Evolutionary conservation across 768 basidiomycete species (phyloP), one percentile per base, ranked within the genome.

Genomic region (Polyporus arcularius): DNA sequence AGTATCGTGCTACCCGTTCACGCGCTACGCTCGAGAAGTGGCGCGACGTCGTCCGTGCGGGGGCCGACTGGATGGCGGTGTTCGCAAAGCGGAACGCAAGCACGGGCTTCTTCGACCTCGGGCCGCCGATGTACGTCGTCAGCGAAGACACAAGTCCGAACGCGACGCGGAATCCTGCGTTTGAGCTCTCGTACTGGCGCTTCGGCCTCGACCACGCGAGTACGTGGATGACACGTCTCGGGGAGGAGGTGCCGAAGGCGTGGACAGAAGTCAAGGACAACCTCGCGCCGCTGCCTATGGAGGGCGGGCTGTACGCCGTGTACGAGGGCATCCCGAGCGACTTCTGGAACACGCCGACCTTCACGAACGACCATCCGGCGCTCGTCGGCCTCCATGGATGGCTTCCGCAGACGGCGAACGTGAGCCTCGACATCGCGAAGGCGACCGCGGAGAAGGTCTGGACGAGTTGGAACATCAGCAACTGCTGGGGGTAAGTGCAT

Each of bases 181-280:
- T 85, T 59, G 84, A 86, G 69, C 73, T 86, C 7, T 79, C 83
- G 35, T 85, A 86, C 68, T 86, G 85, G 83, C 72, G 76, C 21
- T 75, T 81, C 21, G 82, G 83, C 0, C 71, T 86, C 15, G 75
- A 71, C 1, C 68, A 82, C 32, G 85, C 84, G 0, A 75, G 78
- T 62, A 68, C 68, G 39, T 86, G 83, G 83, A 75, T 85, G 75
- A 57, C 70, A 46, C 62, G 71, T 10, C 66, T 84, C 41, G 79
- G 78, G 0, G 75, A 79, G 55, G 69, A 73, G 14, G 70, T 78
- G 4, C 81, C 83, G 3, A 38, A 21, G 4, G 62, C 67, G 28
- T 85, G 84, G 85, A 71, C 68, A 21, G 66, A 68, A 0, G 84
- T 85, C 18, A 76, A 73, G 53, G 67, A 76, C 10, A 75, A 79